Evolutionary conservation across 805 yeast genomes (phyloP), one percentile per base, ranked within the genome.

Genomic region (Yarrowia porcina): DNA sequence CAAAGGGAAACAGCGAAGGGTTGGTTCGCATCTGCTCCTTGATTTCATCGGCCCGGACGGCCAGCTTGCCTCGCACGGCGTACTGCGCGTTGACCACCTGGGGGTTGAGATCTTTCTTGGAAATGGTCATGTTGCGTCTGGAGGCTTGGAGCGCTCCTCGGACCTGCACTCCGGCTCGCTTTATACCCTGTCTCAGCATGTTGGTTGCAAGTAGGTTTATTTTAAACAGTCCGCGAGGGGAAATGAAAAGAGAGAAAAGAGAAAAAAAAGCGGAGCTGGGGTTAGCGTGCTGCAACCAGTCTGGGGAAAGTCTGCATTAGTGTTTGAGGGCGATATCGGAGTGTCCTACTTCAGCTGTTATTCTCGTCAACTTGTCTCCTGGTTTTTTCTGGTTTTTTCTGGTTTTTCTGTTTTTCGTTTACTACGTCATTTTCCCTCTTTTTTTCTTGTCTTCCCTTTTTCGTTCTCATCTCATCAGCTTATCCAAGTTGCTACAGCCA

Each of bases 41-140:
- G 64, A 94, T 77, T 71, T 90, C 89, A 69, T 93, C 98, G 25
- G 99, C 98, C 68, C 90, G 84, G 66, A 87, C 83, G n/a, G 99
- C 98, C 65, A 94, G 88, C 33, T 83, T 80, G 28, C 99, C 99
- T 70, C 99, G 82, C 27, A 94, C 99, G 4, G 99, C 99, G 72
- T 94, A 94, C 72, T 92, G 88, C 20, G 99, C 98, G 61, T 84
- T 83, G 56, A 90, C 77, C 9, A 93, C 91, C 64, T 82, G 77
- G 64, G 81, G 85, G 74, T 93, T 93, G 69, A 92, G 77, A 66
- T 88, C 90, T n/a, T 52, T 52, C 13, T 52, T 52, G 25, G 59
- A 25, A 25, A 52, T 5, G 25, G 44, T 47, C 56, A 47, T 47
- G 39, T 39, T 21, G 2, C 28, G 44, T 18, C 10, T 18, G 23